Evolutionary conservation across 805 yeast genomes (phyloP).

Genomic region (Saccharomycopsis microspora): DNA sequence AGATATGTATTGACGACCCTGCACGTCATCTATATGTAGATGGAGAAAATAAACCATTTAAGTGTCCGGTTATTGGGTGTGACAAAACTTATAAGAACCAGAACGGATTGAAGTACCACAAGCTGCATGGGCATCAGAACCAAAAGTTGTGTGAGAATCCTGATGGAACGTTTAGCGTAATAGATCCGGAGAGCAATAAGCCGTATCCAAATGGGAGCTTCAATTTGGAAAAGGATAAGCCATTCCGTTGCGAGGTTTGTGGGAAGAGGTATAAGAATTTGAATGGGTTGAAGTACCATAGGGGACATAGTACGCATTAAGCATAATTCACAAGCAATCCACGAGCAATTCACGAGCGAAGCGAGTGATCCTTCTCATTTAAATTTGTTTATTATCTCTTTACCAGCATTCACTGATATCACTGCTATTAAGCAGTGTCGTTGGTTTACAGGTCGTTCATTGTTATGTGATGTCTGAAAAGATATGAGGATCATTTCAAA

Average conservation of each 20-base stretch:
- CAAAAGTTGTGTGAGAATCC: constrained; percentile 84
- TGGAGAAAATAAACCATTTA: constrained; percentile 89
- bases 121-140: constrained; percentile 93
- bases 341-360: neutral
- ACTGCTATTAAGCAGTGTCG: neutral
- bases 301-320: constrained; percentile 96
- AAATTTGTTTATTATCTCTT: neutral
- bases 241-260: constrained; percentile 96
- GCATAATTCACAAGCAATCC: neutral
- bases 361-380: neutral
- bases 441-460: neutral
- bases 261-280: constrained; percentile 94
- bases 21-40: constrained; percentile 92
- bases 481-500: too few species aligned
- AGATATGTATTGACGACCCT: constrained; percentile 87
- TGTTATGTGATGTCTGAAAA: neutral
- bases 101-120: constrained; percentile 92
- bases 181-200: constrained; percentile 82
- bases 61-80: constrained; percentile 97
- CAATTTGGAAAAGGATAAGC: constrained; percentile 95
- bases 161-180: constrained; percentile 85
- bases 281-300: constrained; percentile 92
- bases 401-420: neutral
- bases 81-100: constrained; percentile 96
- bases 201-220: constrained; percentile 82